Percentiles rank a stretch among this genome's conserved stretches.
Evolutionary conservation across 768 basidiomycete species (phyloP).

Genomic region (Psilocybe azurescens): DNA sequence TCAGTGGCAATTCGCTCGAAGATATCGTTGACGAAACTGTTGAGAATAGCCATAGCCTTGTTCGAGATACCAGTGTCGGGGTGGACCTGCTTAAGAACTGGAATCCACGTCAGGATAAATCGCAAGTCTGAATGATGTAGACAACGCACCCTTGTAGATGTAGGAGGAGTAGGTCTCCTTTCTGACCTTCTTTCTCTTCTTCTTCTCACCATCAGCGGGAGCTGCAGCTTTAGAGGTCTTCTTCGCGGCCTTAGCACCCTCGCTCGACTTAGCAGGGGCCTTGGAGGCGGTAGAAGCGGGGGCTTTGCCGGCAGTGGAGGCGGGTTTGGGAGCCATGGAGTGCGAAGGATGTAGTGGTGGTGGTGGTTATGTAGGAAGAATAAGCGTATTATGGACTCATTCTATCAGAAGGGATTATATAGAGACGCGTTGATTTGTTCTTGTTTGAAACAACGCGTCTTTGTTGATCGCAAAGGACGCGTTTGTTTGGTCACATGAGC

Average conservation of each 20-base stretch:
- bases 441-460: constrained; percentile 46
- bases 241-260: constrained; percentile 77
- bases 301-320: constrained; percentile 86
- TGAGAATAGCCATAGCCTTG: constrained; percentile 97
- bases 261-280: constrained; percentile 70
- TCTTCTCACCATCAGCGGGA: constrained; percentile 77
- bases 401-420: constrained; percentile 35
- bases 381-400: constrained; percentile 44
- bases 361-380: constrained; percentile 36
- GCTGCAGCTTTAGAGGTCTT: constrained; percentile 73
- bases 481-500: constrained; percentile 30
- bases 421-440: constrained; percentile 47
- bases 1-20: constrained; percentile 94
- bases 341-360: constrained; percentile 25
- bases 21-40: constrained; percentile 96
- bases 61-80: constrained; percentile 99
- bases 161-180: constrained; percentile 96
- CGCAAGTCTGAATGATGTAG: background rate
- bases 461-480: constrained; percentile 54
- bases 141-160: constrained; percentile 80
- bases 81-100: constrained; percentile 96
- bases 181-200: constrained; percentile 83
- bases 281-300: constrained; percentile 75
- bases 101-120: constrained; percentile 3
- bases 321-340: constrained; percentile 81